phyloP scores from a whole-genome alignment of 1,139 yeast species.

The Eremothecium gossypii region DNA sequence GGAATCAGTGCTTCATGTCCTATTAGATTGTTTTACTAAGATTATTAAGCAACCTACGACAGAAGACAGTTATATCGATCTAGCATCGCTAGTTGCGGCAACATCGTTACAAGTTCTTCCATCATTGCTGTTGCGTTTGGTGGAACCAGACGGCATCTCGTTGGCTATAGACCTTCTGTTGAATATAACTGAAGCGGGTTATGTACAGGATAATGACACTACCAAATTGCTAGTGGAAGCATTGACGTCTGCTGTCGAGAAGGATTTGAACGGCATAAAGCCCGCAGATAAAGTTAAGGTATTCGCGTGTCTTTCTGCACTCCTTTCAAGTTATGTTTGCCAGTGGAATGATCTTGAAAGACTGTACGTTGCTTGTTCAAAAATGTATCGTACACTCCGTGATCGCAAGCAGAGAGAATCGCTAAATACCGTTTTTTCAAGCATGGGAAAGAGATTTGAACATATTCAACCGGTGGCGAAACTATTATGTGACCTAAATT shows the following conservation, averaged over 20 bases:
- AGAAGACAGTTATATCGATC: constrained; percentile 38
- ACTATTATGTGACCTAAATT: constrained; percentile 55
- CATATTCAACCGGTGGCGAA: constrained; percentile 40
- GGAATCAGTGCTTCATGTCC: constrained; percentile 50
- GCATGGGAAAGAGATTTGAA: constrained; percentile 47
- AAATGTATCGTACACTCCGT: constrained; percentile 46
- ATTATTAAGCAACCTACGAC: constrained; percentile 36
- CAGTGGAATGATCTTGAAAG: constrained; percentile 44
- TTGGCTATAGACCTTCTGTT: constrained; percentile 46
- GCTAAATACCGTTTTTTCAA: constrained; percentile 49
- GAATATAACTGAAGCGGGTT: constrained; percentile 50
- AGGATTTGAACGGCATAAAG: constrained; percentile 48
- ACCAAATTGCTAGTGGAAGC: constrained; percentile 49
- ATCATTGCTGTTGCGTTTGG: constrained; percentile 34
- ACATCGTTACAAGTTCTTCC: constrained; percentile 46
- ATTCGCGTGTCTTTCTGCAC: constrained; percentile 46
- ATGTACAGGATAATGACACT: constrained; percentile 49
- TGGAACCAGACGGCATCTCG: constrained; percentile 43
- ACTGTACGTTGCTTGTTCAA: constrained; percentile 48
- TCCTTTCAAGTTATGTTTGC: constrained; percentile 47
- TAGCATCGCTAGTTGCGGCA: constrained; percentile 50
- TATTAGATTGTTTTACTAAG: constrained; percentile 49
- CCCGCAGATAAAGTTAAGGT: constrained; percentile 49
- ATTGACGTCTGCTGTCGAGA: constrained; percentile 53
- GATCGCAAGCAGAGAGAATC: constrained; percentile 55